Base-by-base conservation (phyloP, 441 rosid genomes). In the Sinapis alba region DNA sequence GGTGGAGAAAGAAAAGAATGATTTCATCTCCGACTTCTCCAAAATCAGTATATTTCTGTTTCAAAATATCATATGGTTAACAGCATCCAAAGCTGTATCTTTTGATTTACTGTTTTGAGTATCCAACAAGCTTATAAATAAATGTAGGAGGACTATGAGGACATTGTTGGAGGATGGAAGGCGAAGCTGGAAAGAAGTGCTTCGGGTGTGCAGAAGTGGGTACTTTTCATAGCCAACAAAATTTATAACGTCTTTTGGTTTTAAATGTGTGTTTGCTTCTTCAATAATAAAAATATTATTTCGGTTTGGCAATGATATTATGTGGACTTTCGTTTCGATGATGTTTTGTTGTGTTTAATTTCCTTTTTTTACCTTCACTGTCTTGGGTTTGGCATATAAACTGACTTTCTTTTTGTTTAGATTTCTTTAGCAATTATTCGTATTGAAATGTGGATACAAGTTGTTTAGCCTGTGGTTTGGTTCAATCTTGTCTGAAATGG, bases 111-210 rank as follows among this genome's bases (percentile, higher is more conserved):
- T 19, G 7, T 62, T 27, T 24, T 0, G 60, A 32, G 47, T 0
- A 18, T 21, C 63, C 59, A 24, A 70, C 51, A 16, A 38, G 5
- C 47, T 41, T 19, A 41, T 4, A 19, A 28, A 12, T 6, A 23
- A 74, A 34, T 77, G 30, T 93, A 96, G 97, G 89, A 86, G 70
- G 97, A 93, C 76, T 96, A 89, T 51, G 82, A 91, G n/a, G 98
- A 86, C 3, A 93, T 93, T 23, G 96, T 91, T 2, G 90, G 72
- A 50, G 97, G 96, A 78, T 93, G 99, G 99, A 93, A 89, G 78
- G 86, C 97, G 36, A 92, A 93, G 84, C 84, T 91, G 82, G 79
- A 76, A 28, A 84, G 99, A 83, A 86, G 82, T 78, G 71, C 89
- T 54, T 83, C 89, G 0, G 87, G 91, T 0, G 97, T 89, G 78